These are phyloP conservation scores for Obelidium mucronatum DNA, from an alignment of 192 early-diverging fungal genomes.

Conservation along the genomic window DNA sequence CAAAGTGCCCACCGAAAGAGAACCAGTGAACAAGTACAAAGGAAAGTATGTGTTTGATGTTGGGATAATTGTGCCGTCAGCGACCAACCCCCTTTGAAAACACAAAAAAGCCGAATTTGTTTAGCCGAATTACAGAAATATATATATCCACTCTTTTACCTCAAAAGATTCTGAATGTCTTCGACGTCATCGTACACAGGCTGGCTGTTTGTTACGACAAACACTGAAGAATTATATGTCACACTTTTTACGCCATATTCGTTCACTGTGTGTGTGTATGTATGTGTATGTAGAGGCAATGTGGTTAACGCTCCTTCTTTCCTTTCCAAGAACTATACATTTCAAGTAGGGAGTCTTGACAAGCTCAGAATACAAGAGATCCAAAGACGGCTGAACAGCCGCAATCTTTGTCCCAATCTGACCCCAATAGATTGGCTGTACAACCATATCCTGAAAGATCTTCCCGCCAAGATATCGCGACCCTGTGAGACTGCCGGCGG, in stretches of 20 bases:
- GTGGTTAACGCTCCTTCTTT: background rate
- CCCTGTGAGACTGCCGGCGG: too few species aligned
- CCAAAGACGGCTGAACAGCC: background rate
- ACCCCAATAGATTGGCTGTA: conserved; percentile 32
- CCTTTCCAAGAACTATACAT: background rate
- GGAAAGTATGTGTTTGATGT: conserved; percentile 24
- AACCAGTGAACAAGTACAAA: background rate
- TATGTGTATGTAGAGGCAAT: background rate
- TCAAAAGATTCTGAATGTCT: conserved; percentile 26
- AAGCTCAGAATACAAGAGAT: conserved; percentile 31
- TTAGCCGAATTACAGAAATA: background rate
- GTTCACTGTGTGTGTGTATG: too few species aligned
- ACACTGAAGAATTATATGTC: background rate
- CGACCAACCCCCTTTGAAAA: background rate
- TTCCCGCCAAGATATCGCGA: background rate
- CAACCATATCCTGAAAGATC: background rate
- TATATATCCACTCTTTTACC: too few species aligned
- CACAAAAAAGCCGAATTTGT: background rate
- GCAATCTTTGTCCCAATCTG: conserved; percentile 6
- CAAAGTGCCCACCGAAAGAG: background rate
- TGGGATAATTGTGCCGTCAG: background rate
- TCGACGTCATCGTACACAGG: conserved; percentile 7
- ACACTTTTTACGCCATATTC: conserved; percentile 13
- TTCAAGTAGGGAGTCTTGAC: conserved; percentile 5
- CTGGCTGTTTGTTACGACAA: conserved; percentile 1